Percentiles rank a stretch among this genome's conserved stretches.
Evolutionary conservation across 371 early-diverging fungal species (phyloP).

Genomic region (Mortierella sp.): DNA sequence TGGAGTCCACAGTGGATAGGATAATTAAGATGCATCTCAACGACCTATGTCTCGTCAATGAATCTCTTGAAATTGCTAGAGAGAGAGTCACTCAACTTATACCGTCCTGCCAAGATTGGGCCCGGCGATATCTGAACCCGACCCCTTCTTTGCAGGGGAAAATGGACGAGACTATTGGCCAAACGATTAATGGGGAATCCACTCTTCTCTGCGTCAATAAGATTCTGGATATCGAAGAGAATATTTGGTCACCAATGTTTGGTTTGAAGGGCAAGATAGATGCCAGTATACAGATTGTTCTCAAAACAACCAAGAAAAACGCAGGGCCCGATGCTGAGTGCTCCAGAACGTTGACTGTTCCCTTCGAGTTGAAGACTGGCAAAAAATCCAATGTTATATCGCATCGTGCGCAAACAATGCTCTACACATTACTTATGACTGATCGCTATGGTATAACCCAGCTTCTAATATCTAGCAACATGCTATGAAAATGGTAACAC

Average conservation of each 20-base stretch:
- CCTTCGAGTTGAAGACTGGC: constrained; percentile 96
- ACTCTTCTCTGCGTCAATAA: constrained; percentile 68
- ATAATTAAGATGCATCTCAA: constrained; percentile 66
- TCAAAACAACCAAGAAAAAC: constrained; percentile 28
- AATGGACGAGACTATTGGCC: constrained; percentile 32
- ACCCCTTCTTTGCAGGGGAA: constrained; percentile 27
- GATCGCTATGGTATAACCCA: constrained; percentile 84
- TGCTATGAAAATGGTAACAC: neutral
- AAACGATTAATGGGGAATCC: constrained; percentile 25
- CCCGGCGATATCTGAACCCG: constrained; percentile 58
- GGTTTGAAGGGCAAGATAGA: constrained; percentile 97
- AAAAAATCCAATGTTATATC: constrained; percentile 62
- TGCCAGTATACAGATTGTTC: constrained; percentile 70
- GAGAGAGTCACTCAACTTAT: constrained; percentile 60
- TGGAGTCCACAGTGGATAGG: constrained; percentile 61
- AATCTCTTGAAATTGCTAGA: constrained; percentile 67
- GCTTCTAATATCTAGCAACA: neutral
- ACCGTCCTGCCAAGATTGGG: constrained; percentile 62
- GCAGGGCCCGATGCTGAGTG: no score
- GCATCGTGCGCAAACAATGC: constrained; percentile 88
- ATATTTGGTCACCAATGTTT: constrained; percentile 91
- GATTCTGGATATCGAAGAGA: constrained; percentile 92
- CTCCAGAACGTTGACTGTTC: constrained; percentile 63
- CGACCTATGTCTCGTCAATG: constrained; percentile 74
- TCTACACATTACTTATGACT: constrained; percentile 89